Base-by-base conservation (phyloP, 177 flowering plant genomes). In the Tripterygium wilfordii region DNA sequence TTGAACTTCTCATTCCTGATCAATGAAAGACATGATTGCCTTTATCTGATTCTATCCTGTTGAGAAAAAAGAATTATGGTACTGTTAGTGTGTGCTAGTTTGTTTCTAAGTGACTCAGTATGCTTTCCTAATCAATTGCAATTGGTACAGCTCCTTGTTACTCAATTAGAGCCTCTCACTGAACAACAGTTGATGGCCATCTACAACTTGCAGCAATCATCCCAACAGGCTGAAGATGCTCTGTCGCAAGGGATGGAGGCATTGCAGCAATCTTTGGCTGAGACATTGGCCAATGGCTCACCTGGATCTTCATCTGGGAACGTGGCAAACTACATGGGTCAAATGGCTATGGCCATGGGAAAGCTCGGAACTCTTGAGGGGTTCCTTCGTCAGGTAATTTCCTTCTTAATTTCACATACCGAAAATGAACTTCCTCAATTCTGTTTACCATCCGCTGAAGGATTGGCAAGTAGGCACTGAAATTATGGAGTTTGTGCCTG, bases 321-420 rank as follows among this genome's bases (percentile, higher is more conserved):
- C 49, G 79, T 77, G 30, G 82, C 82, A 31, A 77, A 68, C 42
- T 77, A 77, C 52, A 77, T 77, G 82, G 82, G 82, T 28, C 82
- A 76, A 56, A 76, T 76, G 80, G 80, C 80, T 40, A 76, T 76
- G 80, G 80, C 77, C 27, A 76, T 76, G 82, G 82, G 79, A 21
- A 74, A 77, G 60, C 66, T 77, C 8, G 82, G 74, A 13, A 77
- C 79, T 20, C 74, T 77, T n/a, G 79, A 77, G 48, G 82, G 82
- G 19, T 77, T 77, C 42, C 65, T 77, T 51, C 74, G 65, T 18
- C 82, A 77, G 79, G 82, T 76, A 69, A 39, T 28, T 28, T 20
- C 17, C 0, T 46, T 2, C 18, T 3, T 16, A 13, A n/a, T n/a
- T n/a, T n/a, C n/a, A n/a, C n/a, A n/a, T n/a, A n/a, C n/a, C n/a